phyloP scores from a whole-genome alignment of 768 basidiomycete genomes.

The Agaricus sinodeliciosus region DNA sequence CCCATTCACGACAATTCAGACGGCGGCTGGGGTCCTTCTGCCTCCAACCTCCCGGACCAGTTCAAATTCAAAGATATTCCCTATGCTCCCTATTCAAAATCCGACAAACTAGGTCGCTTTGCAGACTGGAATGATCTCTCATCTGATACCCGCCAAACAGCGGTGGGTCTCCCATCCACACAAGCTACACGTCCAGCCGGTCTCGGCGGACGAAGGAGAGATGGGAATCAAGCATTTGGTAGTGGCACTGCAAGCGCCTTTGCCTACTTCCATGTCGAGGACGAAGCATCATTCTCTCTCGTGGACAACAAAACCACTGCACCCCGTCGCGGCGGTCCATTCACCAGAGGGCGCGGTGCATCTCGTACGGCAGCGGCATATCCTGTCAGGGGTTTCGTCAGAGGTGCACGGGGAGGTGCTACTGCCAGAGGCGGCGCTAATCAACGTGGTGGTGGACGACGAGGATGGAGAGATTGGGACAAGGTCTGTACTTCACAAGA shows the following conservation, averaged over 20 bases:
- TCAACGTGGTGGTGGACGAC: slow-evolving; percentile 43
- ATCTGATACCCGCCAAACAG: slow-evolving; percentile 52
- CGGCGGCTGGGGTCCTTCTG: slow-evolving; percentile 88
- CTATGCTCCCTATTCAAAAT: slow-evolving; percentile 97
- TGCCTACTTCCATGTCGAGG: slow-evolving; percentile 96
- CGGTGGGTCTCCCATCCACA: slow-evolving; percentile 40
- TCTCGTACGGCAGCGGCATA: slow-evolving; percentile 38
- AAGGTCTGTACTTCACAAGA: slow-evolving; percentile 52
- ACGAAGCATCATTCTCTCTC: slow-evolving; percentile 93
- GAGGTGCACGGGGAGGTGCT: slow-evolving; percentile 42
- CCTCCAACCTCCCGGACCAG: slow-evolving; percentile 75
- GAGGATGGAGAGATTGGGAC: slow-evolving; percentile 92
- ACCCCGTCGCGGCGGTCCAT: slow-evolving; percentile 63
- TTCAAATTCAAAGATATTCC: slow-evolving; percentile 99
- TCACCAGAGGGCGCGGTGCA: slow-evolving; percentile 51
- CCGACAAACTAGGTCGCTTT: slow-evolving; percentile 95
- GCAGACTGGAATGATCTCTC: slow-evolving; percentile 94
- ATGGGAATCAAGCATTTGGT: slow-evolving; percentile 81
- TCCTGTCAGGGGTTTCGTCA: slow-evolving; percentile 38
- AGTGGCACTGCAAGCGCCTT: slow-evolving; percentile 89
- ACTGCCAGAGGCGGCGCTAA: slow-evolving; percentile 31
- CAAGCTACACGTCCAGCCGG: slow-evolving; percentile 44
- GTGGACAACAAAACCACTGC: slow-evolving; percentile 82
- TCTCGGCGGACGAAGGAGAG: slow-evolving; percentile 55
- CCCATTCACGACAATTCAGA: slow-evolving; percentile 88